Evolutionary conservation across 2,329 filamentous ascomycete species (phyloP), one percentile per base, ranked within the genome.

Genomic region (Chrysosporium keratinophilum): DNA sequence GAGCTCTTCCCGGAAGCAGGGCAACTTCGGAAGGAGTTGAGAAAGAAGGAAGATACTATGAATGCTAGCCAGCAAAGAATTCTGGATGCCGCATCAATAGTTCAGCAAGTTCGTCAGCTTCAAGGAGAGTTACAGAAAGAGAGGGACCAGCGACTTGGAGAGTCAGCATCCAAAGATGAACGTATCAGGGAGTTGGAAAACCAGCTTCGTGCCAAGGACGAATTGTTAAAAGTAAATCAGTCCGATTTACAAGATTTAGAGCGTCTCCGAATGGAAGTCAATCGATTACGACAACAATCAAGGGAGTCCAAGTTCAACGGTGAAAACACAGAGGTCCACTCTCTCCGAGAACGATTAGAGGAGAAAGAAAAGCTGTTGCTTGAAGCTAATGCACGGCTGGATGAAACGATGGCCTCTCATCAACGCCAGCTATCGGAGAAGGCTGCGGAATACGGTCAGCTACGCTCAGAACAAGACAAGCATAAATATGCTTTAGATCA

Each of bases 51-150:
- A 50, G 63, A 70, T 23, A 65, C 67, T 51, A 55, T 71, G 1
- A 61, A 64, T 33, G 63, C 58, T 10, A 66, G 66, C 46, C 65
- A 61, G 23, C 59, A 58, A 37, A 65, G 64, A 33, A 58, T 69
- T 11, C 53, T 66, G 17, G 67, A 71, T 45, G 65, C 67, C 1
- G 64, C 62, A 20, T 70, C 68, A 11, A 67, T 67, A 4, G 63
- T 58, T 7, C 68, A 70, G 39, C 67, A 72, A 56, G 67, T 70
- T 51, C 64, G 63, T 9, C 65, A 70, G 35, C 61, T 72, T n/a
- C 67, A 70, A 50, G 54, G 59, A 7, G 69, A 71, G 50, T 39
- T 72, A n/a, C 63, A 69, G 52, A 61, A 57, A 15, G 69, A 68
- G 47, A 42, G 28, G 14, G 10, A 43, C 7, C 40, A 34, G 15